Evolutionary conservation across 805 yeast species (phyloP).

Genomic region (Sporopachydermia quercuum): DNA sequence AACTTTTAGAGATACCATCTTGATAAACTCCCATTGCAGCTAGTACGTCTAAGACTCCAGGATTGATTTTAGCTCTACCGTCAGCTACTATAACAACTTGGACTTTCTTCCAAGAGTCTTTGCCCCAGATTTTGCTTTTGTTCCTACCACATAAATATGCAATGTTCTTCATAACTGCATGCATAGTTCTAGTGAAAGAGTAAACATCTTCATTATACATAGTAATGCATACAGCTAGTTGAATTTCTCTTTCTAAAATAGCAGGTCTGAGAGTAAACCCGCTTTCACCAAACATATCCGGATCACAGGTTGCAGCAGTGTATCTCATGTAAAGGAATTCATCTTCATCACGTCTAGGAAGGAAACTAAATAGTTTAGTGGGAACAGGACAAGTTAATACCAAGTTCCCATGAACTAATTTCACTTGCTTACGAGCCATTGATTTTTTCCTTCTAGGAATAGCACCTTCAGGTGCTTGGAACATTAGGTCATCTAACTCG

Average conservation of each 20-base stretch:
- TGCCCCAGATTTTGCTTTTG: conserved; percentile 85
- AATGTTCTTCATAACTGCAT: conserved; percentile 84
- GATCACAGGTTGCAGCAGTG: conserved; percentile 90
- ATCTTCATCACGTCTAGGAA: conserved; percentile 79
- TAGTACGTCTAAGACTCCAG: conserved; percentile 72
- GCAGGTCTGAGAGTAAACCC: conserved; percentile 84
- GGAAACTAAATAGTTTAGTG: conserved; percentile 64
- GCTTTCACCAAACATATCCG: conserved; percentile 63
- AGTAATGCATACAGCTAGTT: conserved; percentile 81
- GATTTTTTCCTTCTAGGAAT: conserved; percentile 56
- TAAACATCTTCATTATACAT: conserved; percentile 95
- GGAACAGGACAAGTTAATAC: conserved; percentile 93
- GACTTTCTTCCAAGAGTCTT: conserved; percentile 92
- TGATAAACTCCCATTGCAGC: conserved; percentile 96
- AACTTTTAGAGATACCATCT: conserved; percentile 92
- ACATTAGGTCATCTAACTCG: conserved; percentile 19
- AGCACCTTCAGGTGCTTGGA: conserved; percentile 13
- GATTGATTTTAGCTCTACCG: conserved; percentile 81
- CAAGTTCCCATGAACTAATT: conserved; percentile 66
- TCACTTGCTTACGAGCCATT: conserved; percentile 55
- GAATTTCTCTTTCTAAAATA: conserved; percentile 81
- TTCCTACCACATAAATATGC: conserved; percentile 74
- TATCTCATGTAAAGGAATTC: conserved; percentile 95
- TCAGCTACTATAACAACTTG: conserved; percentile 87
- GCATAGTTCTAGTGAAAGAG: conserved; percentile 83